Base-by-base conservation (phyloP, 2,329 filamentous ascomycete species). In the Claviceps citrina region DNA sequence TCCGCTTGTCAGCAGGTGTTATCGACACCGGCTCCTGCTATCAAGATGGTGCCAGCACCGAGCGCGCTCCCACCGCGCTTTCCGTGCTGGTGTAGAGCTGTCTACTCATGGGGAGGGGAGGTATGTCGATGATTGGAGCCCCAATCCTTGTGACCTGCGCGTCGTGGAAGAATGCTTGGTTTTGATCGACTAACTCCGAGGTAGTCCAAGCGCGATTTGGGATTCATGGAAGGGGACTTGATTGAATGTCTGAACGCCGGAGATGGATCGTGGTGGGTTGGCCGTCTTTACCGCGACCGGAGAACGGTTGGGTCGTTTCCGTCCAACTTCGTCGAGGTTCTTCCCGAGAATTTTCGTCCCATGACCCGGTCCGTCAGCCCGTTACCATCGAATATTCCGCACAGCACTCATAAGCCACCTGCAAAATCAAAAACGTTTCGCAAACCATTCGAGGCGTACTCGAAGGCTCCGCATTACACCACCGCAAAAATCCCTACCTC, bases 211-310 rank as follows among this genome's bases (percentile, higher is more conserved):
- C 78, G 82, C 59, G 91, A 98, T 57, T 71, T 98, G 43, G 91
- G 91, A 13, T 98, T 98, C 61, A 82, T 98, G 50, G 91, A 98
- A 61, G 91, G 91, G 47, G 91, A 98, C 62, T 64, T 98, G 49
- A 98, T 98, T 58, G 91, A 98, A 73, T 95, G 89, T 55, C 70
- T 98, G 39, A 98, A 98, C 59, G 91, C 91, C 16, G 91, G 91
- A 47, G 91, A 98, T 63, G 91, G 91, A 39, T 87, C 84, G 35
- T 98, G 91, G 91, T 98, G 91, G 91, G 94, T 87, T 63, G 91
- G 91, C 36, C 77, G 89, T 47, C 64, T 98, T 55, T 84, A 80
- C 55, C 77, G 91, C 51, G 91, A 98, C 62, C 81, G 83, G 59
- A 78, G 87, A 54, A 86, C 89, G 53, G 80, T 95, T 52, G 91